Conservation (phyloP, 2,329 filamentous ascomycete genomes). For the Aspergillus fumigatiaffinis region DNA sequence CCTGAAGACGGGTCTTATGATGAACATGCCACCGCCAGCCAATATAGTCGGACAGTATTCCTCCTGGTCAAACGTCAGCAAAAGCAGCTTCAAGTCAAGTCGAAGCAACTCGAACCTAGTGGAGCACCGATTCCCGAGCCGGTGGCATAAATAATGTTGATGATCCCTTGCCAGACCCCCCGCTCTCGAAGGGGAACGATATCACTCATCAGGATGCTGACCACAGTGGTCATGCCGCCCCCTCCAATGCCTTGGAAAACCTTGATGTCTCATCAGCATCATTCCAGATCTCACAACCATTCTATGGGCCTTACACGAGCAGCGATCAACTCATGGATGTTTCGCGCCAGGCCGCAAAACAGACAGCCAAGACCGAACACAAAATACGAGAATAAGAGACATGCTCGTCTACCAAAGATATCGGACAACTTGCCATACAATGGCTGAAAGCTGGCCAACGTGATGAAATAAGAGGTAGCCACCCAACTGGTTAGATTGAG, state of each 20-base stretch:
- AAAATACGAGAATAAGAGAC: conserved; percentile 50
- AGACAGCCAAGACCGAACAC: conserved; percentile 51
- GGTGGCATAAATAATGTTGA: conserved; percentile 68
- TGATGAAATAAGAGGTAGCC: conserved; percentile 66
- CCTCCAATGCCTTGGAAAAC: conserved; percentile 63
- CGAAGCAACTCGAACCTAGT: conserved; percentile 43
- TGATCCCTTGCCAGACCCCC: conserved; percentile 69
- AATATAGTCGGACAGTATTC: conserved; percentile 66
- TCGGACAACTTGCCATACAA: conserved; percentile 59
- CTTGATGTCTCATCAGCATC: conserved; percentile 17
- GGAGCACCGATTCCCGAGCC: conserved; percentile 69
- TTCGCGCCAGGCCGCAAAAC: conserved; percentile 56
- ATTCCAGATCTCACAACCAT: conserved; percentile 19
- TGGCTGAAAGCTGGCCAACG: conserved; percentile 70
- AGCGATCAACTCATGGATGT: conserved; percentile 62
- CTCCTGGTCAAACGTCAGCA: conserved; percentile 37
- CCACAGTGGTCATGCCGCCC: conserved; percentile 67
- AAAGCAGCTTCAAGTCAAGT: background rate
- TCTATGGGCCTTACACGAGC: conserved; percentile 46
- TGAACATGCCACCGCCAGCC: conserved; percentile 66
- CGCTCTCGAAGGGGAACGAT: conserved; percentile 65
- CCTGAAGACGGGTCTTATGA: background rate
- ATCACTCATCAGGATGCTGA: conserved; percentile 67
- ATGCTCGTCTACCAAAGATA: conserved; percentile 54
- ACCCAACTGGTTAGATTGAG: conserved; percentile 75